Evolutionary conservation across 805 yeast species (phyloP).

Genomic region (Candida alai): DNA sequence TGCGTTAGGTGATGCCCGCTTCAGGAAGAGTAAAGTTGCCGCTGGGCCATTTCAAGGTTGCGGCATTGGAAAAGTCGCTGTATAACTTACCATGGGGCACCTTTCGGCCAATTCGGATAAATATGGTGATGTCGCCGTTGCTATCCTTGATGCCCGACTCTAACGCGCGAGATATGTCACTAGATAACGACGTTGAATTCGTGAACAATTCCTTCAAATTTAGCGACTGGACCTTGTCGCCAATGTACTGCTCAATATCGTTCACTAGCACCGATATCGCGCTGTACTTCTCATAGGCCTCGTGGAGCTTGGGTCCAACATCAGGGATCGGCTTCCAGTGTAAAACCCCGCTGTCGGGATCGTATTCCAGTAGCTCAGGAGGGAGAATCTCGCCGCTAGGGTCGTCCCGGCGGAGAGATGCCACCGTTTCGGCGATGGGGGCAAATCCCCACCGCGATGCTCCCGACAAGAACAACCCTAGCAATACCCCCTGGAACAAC

Average conservation of each 20-base stretch:
- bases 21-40: constrained; percentile 50
- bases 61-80: constrained; percentile 69
- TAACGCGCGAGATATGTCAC: constrained; percentile 27
- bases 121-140: constrained; percentile 38
- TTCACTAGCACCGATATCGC: constrained; percentile 68
- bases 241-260: constrained; percentile 75
- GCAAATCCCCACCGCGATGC: constrained; percentile 93
- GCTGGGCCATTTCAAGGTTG: constrained; percentile 53
- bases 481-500: constrained; percentile 75
- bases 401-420: constrained; percentile 66
- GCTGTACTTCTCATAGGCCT: constrained; percentile 28
- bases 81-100: constrained; percentile 33
- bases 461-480: constrained; percentile 82
- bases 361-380: constrained; percentile 39
- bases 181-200: constrained; percentile 19
- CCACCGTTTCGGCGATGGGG: constrained; percentile 75
- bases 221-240: constrained; percentile 38
- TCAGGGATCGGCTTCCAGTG: constrained; percentile 26
- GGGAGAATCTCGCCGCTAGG: constrained; percentile 56
- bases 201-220: constrained; percentile 24
- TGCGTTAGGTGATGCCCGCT: constrained; percentile 54
- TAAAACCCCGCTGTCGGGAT: constrained; percentile 27
- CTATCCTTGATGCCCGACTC: constrained; percentile 19
- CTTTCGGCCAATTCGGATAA: constrained; percentile 55
- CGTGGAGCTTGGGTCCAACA: constrained; percentile 10